These are phyloP conservation scores for Suillus cothurnatus DNA, from an alignment of 768 basidiomycete species.

Conservation along the genomic window DNA sequence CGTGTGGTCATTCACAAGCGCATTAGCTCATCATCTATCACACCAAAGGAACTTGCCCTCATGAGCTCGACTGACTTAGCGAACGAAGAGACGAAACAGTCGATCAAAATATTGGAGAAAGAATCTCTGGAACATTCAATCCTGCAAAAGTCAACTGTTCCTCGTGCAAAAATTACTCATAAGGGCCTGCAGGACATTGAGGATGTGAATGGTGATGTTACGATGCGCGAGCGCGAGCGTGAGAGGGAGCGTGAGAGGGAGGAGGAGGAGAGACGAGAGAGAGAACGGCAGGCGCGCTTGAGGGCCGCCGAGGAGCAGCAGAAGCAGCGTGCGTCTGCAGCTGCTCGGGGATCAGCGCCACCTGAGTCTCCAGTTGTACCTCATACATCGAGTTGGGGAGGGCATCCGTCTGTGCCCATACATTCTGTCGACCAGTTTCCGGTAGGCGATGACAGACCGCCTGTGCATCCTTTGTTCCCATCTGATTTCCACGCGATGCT, in stretches of 20 bases:
- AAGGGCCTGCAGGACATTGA: conserved; percentile 93
- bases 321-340: conserved; percentile 52
- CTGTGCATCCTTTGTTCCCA: conserved; percentile 38
- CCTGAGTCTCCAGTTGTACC: conserved; percentile 69
- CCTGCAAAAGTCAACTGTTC: conserved; percentile 63
- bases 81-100: conserved; percentile 82
- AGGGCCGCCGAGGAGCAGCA: conserved; percentile 46
- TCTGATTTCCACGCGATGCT: conserved; percentile 41
- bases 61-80: conserved; percentile 92
- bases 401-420: conserved; percentile 55
- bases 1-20: conserved; percentile 78
- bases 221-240: conserved; percentile 37
- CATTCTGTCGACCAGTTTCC: conserved; percentile 31
- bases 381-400: conserved; percentile 58
- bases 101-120: conserved; percentile 80
- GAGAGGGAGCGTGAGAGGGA: conserved; percentile 65
- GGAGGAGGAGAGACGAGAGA: conserved; percentile 69
- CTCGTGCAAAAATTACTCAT: conserved; percentile 86
- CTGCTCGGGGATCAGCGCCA: conserved; percentile 54
- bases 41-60: conserved; percentile 71
- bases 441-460: conserved; percentile 29
- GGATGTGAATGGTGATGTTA: conserved; percentile 61
- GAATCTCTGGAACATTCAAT: conserved; percentile 87
- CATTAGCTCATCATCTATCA: conserved; percentile 67
- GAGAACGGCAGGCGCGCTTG: conserved; percentile 67